phyloP scores from a whole-genome alignment of 2,329 filamentous ascomycete species.

The Hymenoscyphus repandus region DNA sequence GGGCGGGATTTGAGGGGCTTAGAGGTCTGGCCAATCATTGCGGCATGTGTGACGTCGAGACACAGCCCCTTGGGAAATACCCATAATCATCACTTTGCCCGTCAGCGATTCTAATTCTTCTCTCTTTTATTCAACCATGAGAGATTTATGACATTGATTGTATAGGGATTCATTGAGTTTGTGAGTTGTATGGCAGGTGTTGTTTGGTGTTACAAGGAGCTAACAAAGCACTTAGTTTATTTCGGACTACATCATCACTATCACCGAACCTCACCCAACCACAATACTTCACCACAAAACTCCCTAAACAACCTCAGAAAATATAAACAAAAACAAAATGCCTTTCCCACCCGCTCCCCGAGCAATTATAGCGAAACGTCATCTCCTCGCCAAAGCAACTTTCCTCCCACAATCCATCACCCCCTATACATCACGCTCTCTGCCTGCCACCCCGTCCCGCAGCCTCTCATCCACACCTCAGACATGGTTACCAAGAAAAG shows the following conservation, averaged over 20 bases:
- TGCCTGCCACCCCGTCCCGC: neutral
- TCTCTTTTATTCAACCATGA: no score
- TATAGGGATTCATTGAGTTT: no score
- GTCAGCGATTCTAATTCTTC: no score
- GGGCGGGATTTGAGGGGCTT: no score
- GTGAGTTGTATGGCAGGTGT: no score
- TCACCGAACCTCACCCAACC: neutral
- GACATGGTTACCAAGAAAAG: slow-evolving; percentile 32
- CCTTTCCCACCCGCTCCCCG: slow-evolving; percentile 3
- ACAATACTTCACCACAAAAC: neutral
- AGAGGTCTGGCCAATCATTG: no score
- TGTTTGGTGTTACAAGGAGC: no score
- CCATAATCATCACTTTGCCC: no score
- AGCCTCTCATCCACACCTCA: neutral
- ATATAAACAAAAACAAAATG: neutral
- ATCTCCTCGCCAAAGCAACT: neutral
- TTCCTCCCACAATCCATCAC: slow-evolving; percentile 34
- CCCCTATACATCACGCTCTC: neutral
- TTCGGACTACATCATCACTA: neutral
- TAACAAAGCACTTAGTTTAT: neutral
- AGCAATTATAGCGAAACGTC: slow-evolving; percentile 2
- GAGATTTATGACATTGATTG: no score
- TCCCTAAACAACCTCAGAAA: neutral
- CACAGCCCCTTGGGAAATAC: no score
- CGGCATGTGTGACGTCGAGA: no score